phyloP scores from a whole-genome alignment of 202 grass and related monocot species.

The Brachypodium distachyon region DNA sequence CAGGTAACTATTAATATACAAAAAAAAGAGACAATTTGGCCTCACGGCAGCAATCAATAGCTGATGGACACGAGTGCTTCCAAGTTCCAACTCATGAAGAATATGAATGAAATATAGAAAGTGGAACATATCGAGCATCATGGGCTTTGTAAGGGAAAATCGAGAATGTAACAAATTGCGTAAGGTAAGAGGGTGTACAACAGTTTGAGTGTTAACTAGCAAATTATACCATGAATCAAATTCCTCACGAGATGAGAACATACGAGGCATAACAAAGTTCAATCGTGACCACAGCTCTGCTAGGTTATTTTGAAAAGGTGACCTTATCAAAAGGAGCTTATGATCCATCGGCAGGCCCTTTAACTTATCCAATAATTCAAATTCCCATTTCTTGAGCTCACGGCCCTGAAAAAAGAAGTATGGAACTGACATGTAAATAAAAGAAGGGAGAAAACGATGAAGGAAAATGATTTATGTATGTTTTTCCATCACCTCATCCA shows the following conservation, averaged over 20 bases:
- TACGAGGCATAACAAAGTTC: constrained; percentile 90
- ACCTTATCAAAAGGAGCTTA: constrained; percentile 84
- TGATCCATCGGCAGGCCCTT: constrained; percentile 65
- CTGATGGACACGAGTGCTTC: neutral
- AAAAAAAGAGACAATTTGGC: neutral
- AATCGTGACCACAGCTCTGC: constrained; percentile 85
- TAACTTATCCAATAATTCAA: constrained; percentile 52
- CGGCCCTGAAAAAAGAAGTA: constrained; percentile 50
- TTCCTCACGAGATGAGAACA: constrained; percentile 70
- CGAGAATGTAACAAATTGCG: too few species aligned
- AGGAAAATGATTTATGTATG: neutral
- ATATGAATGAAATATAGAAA: neutral
- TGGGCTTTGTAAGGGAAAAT: too few species aligned
- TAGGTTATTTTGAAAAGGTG: constrained; percentile 76
- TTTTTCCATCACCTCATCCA: constrained; percentile 71
- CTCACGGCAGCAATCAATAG: neutral
- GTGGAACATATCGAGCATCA: too few species aligned
- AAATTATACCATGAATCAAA: constrained; percentile 92
- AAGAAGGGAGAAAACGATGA: neutral
- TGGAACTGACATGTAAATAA: constrained; percentile 15
- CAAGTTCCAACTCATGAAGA: neutral
- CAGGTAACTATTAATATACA: neutral
- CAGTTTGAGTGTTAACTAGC: neutral
- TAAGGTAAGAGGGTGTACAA: neutral
- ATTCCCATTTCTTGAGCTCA: constrained; percentile 72